Conservation (phyloP, 331 rosid species). For the Telfairia occidentalis region DNA sequence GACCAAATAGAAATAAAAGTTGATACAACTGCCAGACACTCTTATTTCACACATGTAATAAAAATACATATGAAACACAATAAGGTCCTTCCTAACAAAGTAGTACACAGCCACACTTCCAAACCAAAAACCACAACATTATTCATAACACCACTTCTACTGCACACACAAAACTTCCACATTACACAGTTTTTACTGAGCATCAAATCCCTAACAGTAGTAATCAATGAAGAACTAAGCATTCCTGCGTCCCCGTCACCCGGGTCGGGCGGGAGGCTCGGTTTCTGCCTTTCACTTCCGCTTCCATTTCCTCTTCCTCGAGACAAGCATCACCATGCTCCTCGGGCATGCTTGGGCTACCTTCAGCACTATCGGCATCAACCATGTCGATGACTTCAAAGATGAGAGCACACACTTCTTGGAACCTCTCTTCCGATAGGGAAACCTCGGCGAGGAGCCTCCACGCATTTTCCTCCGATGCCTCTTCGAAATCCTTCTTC, state of each 20-base stretch:
- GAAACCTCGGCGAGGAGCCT: constrained; percentile 96
- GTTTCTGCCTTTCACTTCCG: constrained; percentile 22
- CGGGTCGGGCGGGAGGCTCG: constrained; percentile 19
- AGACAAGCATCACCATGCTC: constrained; percentile 15
- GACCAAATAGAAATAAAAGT: too few species aligned
- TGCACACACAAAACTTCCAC: constrained; percentile 2
- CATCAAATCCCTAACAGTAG: not conserved
- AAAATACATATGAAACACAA: not conserved
- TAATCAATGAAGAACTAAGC: constrained; percentile 50
- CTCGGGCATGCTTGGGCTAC: not conserved
- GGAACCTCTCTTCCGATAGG: constrained; percentile 80
- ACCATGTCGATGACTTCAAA: constrained; percentile 49
- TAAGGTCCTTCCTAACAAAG: not conserved
- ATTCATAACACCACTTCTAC: constrained; percentile 12
- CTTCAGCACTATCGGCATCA: constrained; percentile 2
- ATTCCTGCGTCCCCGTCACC: constrained; percentile 47
- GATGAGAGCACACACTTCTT: constrained; percentile 67
- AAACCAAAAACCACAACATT: not conserved
- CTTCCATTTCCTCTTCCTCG: too few species aligned
- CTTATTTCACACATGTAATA: not conserved
- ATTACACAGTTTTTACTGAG: constrained; percentile 13
- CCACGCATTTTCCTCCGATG: constrained; percentile 90
- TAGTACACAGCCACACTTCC: not conserved
- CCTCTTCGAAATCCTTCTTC: constrained; percentile 78
- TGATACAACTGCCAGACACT: too few species aligned